phyloP scores from a whole-genome alignment of 1,139 yeast species.

The Waltiozyma sp. region DNA sequence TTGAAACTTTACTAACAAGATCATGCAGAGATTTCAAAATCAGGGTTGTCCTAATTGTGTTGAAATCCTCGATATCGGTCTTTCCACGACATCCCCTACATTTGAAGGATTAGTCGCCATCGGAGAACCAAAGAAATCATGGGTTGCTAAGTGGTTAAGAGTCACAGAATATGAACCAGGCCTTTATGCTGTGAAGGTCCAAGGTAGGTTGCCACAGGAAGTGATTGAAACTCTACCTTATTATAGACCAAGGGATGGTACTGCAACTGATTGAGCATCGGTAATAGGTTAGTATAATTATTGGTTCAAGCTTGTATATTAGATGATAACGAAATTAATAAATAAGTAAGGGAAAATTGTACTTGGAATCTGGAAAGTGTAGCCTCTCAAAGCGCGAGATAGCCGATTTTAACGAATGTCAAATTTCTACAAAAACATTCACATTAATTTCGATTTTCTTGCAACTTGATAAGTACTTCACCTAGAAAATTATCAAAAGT shows the following conservation, averaged over 20 bases:
- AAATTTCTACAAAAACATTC: no score
- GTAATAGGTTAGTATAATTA: no score
- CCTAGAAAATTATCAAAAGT: no score
- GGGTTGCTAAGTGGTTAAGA: conserved; percentile 98
- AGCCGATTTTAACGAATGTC: no score
- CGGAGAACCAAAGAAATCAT: conserved; percentile 75
- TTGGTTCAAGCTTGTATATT: background rate
- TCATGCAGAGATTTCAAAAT: conserved; percentile 46
- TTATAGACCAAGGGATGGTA: conserved; percentile 94
- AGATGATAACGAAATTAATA: background rate
- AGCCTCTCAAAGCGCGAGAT: no score
- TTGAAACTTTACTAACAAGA: conserved; percentile 53
- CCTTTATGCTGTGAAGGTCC: conserved; percentile 84
- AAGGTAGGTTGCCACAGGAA: conserved; percentile 86
- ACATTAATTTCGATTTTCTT: no score
- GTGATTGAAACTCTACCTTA: conserved; percentile 62
- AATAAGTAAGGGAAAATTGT: no score
- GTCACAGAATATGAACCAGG: conserved; percentile 87
- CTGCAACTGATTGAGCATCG: conserved; percentile 60
- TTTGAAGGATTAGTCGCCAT: conserved; percentile 93
- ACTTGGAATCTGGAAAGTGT: no score
- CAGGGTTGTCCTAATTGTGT: conserved; percentile 98
- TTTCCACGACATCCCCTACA: conserved; percentile 83
- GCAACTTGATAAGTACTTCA: no score
- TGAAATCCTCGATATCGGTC: conserved; percentile 72